These are phyloP conservation scores for Amauroascus niger DNA, from an alignment of 2,329 filamentous ascomycete species.

Conservation along the genomic window DNA sequence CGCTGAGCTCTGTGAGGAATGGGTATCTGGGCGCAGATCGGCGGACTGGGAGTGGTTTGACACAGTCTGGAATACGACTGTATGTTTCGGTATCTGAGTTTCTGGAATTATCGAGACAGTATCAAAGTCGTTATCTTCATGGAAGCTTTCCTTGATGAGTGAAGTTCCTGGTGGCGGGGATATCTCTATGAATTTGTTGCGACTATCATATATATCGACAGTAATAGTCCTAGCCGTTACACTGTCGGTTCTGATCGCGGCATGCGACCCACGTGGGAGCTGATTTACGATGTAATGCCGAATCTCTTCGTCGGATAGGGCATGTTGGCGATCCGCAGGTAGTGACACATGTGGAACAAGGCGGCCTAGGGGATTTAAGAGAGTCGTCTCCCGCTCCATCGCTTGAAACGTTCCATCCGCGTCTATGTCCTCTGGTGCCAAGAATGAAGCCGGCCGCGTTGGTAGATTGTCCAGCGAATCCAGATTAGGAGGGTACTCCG, in stretches of 20 bases:
- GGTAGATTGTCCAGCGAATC: constrained; percentile 39
- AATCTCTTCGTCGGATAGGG: constrained; percentile 39
- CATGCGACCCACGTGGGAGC: constrained; percentile 34
- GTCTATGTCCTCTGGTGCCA: constrained; percentile 26
- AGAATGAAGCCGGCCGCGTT: constrained; percentile 47
- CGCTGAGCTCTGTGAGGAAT: not conserved
- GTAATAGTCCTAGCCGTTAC: constrained; percentile 40
- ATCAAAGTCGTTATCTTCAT: constrained; percentile 44
- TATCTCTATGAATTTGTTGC: constrained; percentile 31
- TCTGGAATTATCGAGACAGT: not conserved
- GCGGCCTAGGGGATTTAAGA: constrained; percentile 19
- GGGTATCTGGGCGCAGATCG: constrained; percentile 24
- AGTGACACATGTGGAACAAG: constrained; percentile 25
- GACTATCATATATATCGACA: constrained; percentile 38
- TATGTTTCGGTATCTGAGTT: constrained; percentile 32
- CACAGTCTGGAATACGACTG: constrained; percentile 38
- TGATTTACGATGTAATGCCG: constrained; percentile 41
- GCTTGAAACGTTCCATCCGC: constrained; percentile 33
- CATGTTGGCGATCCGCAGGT: constrained; percentile 30
- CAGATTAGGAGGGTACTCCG: constrained; percentile 29
- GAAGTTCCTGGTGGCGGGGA: constrained; percentile 38
- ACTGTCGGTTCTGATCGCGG: constrained; percentile 36
- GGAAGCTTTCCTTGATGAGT: constrained; percentile 37
- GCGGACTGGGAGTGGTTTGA: constrained; percentile 34
- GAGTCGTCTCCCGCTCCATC: constrained; percentile 28